These are phyloP conservation scores for Chrysosporium keratinophilum DNA, from an alignment of 2,329 filamentous ascomycete species.

Conservation along the genomic window DNA sequence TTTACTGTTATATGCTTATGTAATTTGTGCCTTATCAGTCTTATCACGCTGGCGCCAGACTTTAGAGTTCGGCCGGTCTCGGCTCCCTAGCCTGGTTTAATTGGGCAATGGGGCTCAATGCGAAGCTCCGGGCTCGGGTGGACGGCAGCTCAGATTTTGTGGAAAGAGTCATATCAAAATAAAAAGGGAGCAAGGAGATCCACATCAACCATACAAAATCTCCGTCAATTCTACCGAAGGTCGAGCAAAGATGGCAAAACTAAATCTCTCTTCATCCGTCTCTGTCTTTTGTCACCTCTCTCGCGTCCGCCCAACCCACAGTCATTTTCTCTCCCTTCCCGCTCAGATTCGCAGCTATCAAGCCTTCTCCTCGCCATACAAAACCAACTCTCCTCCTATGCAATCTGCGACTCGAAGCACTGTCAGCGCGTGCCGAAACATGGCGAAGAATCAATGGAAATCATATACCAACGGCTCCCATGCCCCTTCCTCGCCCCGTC, in stretches of 20 bases:
- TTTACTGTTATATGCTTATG: neutral
- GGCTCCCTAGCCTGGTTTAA: neutral
- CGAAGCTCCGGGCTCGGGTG: conserved; percentile 2
- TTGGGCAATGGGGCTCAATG: neutral
- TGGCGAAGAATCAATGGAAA: conserved; percentile 21
- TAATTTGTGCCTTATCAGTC: neutral
- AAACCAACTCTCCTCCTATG: neutral
- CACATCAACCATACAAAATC: neutral
- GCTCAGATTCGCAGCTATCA: neutral
- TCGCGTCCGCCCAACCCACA: neutral
- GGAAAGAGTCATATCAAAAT: conserved; percentile 2
- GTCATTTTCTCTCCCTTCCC: neutral
- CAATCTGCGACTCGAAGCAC: conserved; percentile 12
- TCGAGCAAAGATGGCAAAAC: conserved; percentile 6
- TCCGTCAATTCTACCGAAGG: conserved; percentile 1
- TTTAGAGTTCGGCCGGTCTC: neutral
- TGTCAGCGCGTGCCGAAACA: conserved; percentile 17
- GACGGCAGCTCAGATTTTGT: neutral
- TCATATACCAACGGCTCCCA: conserved; percentile 23
- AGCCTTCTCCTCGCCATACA: neutral
- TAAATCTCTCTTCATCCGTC: neutral
- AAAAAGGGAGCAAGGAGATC: neutral
- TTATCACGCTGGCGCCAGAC: neutral
- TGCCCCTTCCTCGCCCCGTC: conserved; percentile 55
- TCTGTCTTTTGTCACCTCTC: conserved; percentile 2